Evolutionary conservation across 169 alveolate species (phyloP).

Genomic region (Babesia ovata): DNA sequence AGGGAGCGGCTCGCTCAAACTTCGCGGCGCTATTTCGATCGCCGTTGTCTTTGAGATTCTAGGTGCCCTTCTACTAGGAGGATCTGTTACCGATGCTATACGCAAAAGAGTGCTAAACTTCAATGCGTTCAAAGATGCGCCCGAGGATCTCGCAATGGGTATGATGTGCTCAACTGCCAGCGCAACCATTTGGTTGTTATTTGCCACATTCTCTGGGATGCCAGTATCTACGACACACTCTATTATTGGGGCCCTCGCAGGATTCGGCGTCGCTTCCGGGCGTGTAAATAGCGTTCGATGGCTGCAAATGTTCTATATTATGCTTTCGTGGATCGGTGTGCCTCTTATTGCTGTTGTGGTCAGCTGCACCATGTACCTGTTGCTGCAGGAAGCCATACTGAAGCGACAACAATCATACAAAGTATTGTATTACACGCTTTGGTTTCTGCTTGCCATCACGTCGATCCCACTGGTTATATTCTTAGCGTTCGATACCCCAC

Average conservation of each 20-base stretch:
- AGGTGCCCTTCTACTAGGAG: constrained; percentile 85
- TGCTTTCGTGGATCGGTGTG: constrained; percentile 80
- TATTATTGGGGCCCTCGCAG: constrained; percentile 83
- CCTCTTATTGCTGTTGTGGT: constrained; percentile 63
- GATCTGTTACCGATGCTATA: constrained; percentile 84
- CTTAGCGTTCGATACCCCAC: constrained; percentile 53
- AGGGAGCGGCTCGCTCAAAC: constrained; percentile 79
- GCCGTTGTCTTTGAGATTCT: constrained; percentile 82
- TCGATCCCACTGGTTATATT: constrained; percentile 55
- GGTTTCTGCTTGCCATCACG: constrained; percentile 39
- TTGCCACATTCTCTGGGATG: constrained; percentile 76
- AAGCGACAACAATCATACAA: constrained; percentile 29
- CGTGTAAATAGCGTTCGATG: constrained; percentile 75
- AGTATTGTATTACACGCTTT: constrained; percentile 18
- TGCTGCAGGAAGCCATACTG: constrained; percentile 52
- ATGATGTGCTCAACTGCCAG: constrained; percentile 82
- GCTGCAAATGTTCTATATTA: constrained; percentile 72
- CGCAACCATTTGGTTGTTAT: constrained; percentile 80
- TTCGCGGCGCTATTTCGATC: constrained; percentile 73
- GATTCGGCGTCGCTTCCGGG: constrained; percentile 85
- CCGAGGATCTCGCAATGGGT: constrained; percentile 82
- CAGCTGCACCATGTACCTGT: constrained; percentile 50
- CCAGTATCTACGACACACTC: constrained; percentile 90
- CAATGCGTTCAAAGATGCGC: constrained; percentile 75
- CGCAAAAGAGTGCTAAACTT: constrained; percentile 78